phyloP scores from a whole-genome alignment of 768 basidiomycete species.

The Tylopilus sp. region DNA sequence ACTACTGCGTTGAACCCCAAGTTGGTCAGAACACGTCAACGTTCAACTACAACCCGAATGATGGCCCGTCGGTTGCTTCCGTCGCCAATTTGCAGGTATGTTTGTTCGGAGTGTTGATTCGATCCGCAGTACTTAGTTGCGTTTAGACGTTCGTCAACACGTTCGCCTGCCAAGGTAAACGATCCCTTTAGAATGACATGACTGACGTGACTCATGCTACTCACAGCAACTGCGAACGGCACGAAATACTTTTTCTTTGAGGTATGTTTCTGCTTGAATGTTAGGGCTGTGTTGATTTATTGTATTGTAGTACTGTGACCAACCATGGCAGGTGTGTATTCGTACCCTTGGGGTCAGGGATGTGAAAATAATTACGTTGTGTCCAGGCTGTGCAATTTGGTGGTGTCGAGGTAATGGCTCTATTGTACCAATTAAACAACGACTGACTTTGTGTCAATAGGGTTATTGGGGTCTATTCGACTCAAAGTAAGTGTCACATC shows the following conservation, averaged over 20 bases:
- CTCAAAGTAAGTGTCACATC: constrained; percentile 41
- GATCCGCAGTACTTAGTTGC: constrained; percentile 3
- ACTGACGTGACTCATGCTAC: constrained; percentile 4
- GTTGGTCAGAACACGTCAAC: constrained; percentile 56
- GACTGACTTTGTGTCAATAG: constrained; percentile 19
- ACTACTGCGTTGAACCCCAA: background rate
- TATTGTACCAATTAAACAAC: background rate
- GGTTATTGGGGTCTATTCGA: constrained; percentile 69
- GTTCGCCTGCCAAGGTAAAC: constrained; percentile 63
- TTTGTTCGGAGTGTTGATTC: background rate
- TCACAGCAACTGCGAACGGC: constrained; percentile 65
- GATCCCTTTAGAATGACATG: background rate
- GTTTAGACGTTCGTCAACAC: constrained; percentile 73
- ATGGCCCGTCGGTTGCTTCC: constrained; percentile 68
- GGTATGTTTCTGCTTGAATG: constrained; percentile 31
- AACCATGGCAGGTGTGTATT: constrained; percentile 69
- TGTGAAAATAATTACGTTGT: constrained; percentile 9
- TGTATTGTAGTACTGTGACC: constrained; percentile 58
- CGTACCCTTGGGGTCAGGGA: background rate
- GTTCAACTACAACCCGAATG: constrained; percentile 46
- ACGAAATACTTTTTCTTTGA: constrained; percentile 90
- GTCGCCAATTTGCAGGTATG: constrained; percentile 55
- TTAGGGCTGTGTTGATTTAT: background rate
- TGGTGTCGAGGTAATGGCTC: constrained; percentile 60
- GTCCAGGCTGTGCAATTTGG: constrained; percentile 59